Evolutionary conservation across 192 early-diverging fungal species (phyloP).

Genomic region (Linnemannia exigua): DNA sequence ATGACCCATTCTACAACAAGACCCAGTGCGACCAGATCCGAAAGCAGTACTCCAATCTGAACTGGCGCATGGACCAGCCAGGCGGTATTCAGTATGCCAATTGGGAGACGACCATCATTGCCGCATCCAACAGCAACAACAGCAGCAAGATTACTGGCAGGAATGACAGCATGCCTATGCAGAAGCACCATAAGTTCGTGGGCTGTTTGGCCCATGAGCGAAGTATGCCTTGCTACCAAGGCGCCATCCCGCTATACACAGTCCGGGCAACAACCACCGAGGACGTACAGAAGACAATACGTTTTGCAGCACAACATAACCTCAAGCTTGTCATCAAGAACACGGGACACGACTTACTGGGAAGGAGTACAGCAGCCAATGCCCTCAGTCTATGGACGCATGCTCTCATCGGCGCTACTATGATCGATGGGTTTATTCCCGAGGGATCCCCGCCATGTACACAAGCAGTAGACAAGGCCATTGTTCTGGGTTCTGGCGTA

Average conservation of each 20-base stretch:
- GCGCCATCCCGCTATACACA: constrained; percentile 51
- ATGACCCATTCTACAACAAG: constrained; percentile 38
- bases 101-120: constrained; percentile 40
- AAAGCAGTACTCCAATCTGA: constrained; percentile 30
- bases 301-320: constrained; percentile 58
- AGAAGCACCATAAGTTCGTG: too few species aligned
- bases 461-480: neutral
- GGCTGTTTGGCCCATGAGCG: constrained; percentile 35
- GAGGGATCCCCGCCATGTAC: constrained; percentile 25
- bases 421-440: constrained; percentile 45
- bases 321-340: constrained; percentile 68
- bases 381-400: constrained; percentile 64
- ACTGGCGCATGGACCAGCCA: constrained; percentile 33
- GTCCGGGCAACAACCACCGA: constrained; percentile 35
- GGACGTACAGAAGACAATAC: constrained; percentile 46
- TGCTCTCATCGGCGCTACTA: too few species aligned
- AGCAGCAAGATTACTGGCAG: too few species aligned
- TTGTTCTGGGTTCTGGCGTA: constrained; percentile 61
- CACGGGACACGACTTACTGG: constrained; percentile 66
- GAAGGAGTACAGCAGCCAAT: constrained; percentile 58
- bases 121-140: neutral
- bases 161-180: too few species aligned
- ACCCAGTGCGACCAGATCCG: constrained; percentile 52
- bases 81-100: constrained; percentile 26
- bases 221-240: constrained; percentile 44